Conservation (phyloP, 2,329 filamentous ascomycete species). For the Xylariaceae sp. region DNA sequence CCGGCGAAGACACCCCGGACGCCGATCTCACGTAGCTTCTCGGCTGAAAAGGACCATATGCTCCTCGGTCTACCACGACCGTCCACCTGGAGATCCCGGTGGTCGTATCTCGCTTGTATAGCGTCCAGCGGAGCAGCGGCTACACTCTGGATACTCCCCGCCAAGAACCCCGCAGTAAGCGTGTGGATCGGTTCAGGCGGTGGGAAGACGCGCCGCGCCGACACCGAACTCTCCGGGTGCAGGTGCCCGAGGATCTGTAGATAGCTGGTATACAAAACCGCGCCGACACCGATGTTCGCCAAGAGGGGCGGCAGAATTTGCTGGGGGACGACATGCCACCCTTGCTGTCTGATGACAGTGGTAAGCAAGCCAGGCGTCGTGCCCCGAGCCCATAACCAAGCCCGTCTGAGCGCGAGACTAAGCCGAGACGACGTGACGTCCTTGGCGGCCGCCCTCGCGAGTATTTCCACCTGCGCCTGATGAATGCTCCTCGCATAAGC, state of each 20-base stretch:
- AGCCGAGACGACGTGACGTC: constrained; percentile 34
- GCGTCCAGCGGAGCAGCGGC: constrained; percentile 71
- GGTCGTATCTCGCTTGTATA: constrained; percentile 66
- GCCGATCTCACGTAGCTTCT: constrained; percentile 67
- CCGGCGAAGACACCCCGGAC: constrained; percentile 67
- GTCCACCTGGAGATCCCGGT: constrained; percentile 41
- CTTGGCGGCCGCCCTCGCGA: constrained; percentile 34
- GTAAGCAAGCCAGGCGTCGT: constrained; percentile 66
- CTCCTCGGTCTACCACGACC: constrained; percentile 45
- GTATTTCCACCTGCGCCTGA: constrained; percentile 38
- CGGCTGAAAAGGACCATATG: constrained; percentile 67
- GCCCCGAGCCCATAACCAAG: constrained; percentile 50
- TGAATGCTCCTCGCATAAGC: constrained; percentile 52
- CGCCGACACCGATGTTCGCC: constrained; percentile 68
- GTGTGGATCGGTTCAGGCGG: constrained; percentile 59
- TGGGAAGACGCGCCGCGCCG: constrained; percentile 60
- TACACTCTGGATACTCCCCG: constrained; percentile 63
- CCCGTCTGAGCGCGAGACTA: constrained; percentile 33
- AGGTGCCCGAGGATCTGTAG: constrained; percentile 61
- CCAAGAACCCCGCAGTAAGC: constrained; percentile 64
- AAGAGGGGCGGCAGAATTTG: constrained; percentile 71
- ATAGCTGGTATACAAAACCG: constrained; percentile 70
- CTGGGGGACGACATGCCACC: constrained; percentile 68
- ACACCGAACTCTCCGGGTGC: constrained; percentile 57
- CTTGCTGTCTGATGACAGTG: constrained; percentile 61